Evolutionary conservation across 441 rosid species (phyloP), one percentile per base, ranked within the genome.

Genomic region (Populus tomentosa): DNA sequence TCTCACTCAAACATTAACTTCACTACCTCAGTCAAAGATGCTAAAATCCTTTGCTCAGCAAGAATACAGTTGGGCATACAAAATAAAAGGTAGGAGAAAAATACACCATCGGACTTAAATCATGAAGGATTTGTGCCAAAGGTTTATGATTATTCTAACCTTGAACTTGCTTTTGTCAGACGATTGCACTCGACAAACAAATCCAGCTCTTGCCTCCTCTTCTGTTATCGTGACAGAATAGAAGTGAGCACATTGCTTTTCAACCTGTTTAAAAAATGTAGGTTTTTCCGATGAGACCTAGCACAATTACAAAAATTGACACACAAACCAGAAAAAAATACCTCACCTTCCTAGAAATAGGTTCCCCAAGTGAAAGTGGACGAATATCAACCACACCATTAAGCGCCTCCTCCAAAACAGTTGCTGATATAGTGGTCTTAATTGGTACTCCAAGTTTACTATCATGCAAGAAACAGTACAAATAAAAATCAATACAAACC

Each of bases 371-470:
- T 30, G 71, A 35, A 82, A 95, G 93, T n/a, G 90, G 91, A 76
- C 84, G 86, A 79, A 90, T 79, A 40, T 87, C 80, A 68, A 89
- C 92, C 73, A 76, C 75, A 18, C 99, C 98, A 81, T 90, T 89
- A 63, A 95, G 94, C 74, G 98, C 98, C 87, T 95, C 98, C 86
- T 95, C 99, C 91, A 95, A 86, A 74, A 94, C 86, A 78, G 91
- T 87, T 73, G 98, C 97, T 73, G 99, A 94, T 28, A 95, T 95
- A 71, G 97, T 89, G 78, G 99, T 95, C 92, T 94, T 95, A 76
- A 95, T 94, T 1, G 99, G 98, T 79, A 95, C 97, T 42, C 99
- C 99, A 36, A 95, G 97, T 89, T 95, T 95, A 87, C 99, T 94
- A 81, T 42, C 28, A 30, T 62, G 24, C n/a, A 70, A 28, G 59